A percentile compares a stretch with the other conserved stretches of the same genome.
Conservation (phyloP, 2,329 filamentous ascomycete genomes). For the Phoma sp. region DNA sequence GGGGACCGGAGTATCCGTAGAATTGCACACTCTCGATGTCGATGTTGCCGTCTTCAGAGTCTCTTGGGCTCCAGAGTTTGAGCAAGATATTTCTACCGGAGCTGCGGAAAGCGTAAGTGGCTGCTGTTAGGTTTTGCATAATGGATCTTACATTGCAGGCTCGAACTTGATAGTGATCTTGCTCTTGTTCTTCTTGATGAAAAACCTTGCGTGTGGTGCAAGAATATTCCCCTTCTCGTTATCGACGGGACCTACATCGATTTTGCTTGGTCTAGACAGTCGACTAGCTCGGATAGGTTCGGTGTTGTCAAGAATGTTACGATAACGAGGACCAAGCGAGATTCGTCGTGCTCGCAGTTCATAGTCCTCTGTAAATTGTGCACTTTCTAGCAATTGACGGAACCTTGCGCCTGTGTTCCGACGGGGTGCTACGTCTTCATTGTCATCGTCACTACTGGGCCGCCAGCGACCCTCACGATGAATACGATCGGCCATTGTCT, state of each 20-base stretch:
- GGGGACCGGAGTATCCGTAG: slow-evolving; percentile 82
- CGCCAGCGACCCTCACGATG: slow-evolving; percentile 48
- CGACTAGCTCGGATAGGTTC: slow-evolving; percentile 38
- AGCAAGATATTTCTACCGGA: slow-evolving; percentile 83
- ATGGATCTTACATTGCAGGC: slow-evolving; percentile 66
- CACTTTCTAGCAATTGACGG: slow-evolving; percentile 29
- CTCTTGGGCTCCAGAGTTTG: slow-evolving; percentile 85
- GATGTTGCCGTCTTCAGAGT: slow-evolving; percentile 70
- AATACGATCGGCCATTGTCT: slow-evolving; percentile 48
- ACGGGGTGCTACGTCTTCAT: slow-evolving; percentile 40
- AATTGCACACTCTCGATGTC: slow-evolving; percentile 87
- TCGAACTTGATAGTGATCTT: slow-evolving; percentile 88
- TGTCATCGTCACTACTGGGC: slow-evolving; percentile 46
- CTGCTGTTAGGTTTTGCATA: accelerated
- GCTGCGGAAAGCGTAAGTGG: slow-evolving; percentile 37
- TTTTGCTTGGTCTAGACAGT: slow-evolving; percentile 42
- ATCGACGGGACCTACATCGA: slow-evolving; percentile 30
- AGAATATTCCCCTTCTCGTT: slow-evolving; percentile 54
- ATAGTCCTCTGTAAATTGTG: slow-evolving; percentile 41
- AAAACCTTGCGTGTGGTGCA: slow-evolving; percentile 79
- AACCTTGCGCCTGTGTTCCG: slow-evolving; percentile 33
- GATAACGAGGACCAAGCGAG: slow-evolving; percentile 11
- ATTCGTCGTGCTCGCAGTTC: slow-evolving; percentile 9
- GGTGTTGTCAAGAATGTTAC: slow-evolving; percentile 11
- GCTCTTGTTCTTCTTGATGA: slow-evolving; percentile 80